These are phyloP conservation scores for Phylloporus sp. DNA, from an alignment of 1,284 basidiomycete species.

Conservation along the genomic window DNA sequence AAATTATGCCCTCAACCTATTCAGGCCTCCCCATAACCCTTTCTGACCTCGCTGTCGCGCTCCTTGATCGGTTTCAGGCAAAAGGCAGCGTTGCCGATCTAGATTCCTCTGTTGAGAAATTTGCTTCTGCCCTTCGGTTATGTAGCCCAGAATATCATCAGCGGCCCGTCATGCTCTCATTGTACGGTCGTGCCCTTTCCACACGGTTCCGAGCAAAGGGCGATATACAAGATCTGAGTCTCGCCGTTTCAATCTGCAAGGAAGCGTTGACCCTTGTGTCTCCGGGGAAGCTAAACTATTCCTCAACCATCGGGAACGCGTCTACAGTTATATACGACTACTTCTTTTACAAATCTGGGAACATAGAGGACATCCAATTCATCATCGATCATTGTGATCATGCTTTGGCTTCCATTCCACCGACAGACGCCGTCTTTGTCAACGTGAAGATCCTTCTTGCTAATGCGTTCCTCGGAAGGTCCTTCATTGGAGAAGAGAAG, in stretches of 20 bases:
- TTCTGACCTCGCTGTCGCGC: slow-evolving; percentile 16
- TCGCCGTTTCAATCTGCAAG: slow-evolving; percentile 25
- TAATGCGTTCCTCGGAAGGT: slow-evolving; percentile 25
- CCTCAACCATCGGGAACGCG: slow-evolving; percentile 14
- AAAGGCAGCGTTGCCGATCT: slow-evolving; percentile 21
- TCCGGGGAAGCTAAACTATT: slow-evolving; percentile 8
- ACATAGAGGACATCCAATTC: slow-evolving; percentile 25
- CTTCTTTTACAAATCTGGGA: slow-evolving; percentile 11
- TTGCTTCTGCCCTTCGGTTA: slow-evolving; percentile 25
- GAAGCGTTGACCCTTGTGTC: slow-evolving; percentile 21
- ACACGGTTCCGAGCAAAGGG: slow-evolving; percentile 26
- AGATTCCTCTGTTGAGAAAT: slow-evolving; percentile 25
- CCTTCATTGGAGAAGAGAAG: slow-evolving; percentile 19
- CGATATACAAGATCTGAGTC: slow-evolving; percentile 22
- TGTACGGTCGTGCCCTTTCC: slow-evolving; percentile 25
- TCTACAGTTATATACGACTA: slow-evolving; percentile 15
- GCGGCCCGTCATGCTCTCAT: slow-evolving; percentile 19
- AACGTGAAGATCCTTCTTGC: slow-evolving; percentile 27
- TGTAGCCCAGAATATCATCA: slow-evolving; percentile 19
- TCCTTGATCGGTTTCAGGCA: slow-evolving; percentile 21
- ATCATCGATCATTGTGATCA: slow-evolving; percentile 33
- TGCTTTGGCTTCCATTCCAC: slow-evolving; percentile 16
- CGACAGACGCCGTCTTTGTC: slow-evolving; percentile 5
- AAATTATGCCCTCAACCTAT: slow-evolving; percentile 24
- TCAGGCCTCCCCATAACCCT: slow-evolving; percentile 22